Base-by-base conservation (phyloP, 306 rosid genomes). In the Mucuna pruriens region DNA sequence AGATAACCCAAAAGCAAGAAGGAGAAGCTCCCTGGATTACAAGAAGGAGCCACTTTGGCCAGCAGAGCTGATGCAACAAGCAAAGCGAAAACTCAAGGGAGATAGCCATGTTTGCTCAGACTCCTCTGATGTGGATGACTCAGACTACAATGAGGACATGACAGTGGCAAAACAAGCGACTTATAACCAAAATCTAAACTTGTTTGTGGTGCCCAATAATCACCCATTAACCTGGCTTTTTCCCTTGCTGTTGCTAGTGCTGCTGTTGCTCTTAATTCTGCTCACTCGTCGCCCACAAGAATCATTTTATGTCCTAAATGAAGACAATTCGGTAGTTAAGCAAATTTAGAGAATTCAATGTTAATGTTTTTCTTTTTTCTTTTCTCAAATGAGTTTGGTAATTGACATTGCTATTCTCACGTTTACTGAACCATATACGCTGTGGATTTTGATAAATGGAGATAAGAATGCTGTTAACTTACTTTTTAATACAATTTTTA, bases 41-140 rank as follows among this genome's bases (percentile, higher is more conserved):
- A 78, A 77, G 1, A 72, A 80, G 31, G 84, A 64, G 9, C 38
- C 74, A 51, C 16, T 74, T 73, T 84, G 84, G 88, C 83, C 85
- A 3, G 73, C 76, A 31, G 80, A 87, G 79, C 2, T 74, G 78
- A 69, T 68, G 44, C 71, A 55, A 26, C 82, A 80, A 64, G 42
- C 61, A 34, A 26, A 46, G 22, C 45, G 19, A 42, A 52, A 70
- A 54, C 9, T 61, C 52, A 79, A 78, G 80, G 82, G 51, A 83
- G 13, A 39, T 8, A 31, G 20, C 40, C 25, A 46, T 55, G 54
- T 6, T 39, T 39, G 62, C 54, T 39, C 52, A 15, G 62, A 61
- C 7, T 20, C 48, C 7, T 20, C 48, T 22, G 77, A 38, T 36
- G 26, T n/a, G 12, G 49, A 71, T 71, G 45, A 15, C 19, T 63